Base-by-base conservation (phyloP, 2,329 filamentous ascomycete species). In the Trichoderma sp. region DNA sequence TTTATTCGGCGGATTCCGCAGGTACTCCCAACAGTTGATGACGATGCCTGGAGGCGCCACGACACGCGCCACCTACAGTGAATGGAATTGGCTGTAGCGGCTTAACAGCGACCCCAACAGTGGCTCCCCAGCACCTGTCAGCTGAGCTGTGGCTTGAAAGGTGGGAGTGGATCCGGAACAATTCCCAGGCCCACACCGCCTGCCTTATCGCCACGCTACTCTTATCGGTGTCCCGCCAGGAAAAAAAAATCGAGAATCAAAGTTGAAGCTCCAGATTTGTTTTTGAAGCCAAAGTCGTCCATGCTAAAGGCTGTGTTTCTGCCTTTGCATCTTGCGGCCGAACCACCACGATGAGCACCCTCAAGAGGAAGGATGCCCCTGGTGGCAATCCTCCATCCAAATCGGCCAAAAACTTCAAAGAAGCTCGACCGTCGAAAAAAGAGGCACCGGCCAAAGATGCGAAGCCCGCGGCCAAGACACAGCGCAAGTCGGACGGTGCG, bases 291-390 rank as follows among this genome's bases (percentile, higher is more conserved):
- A 47, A 65, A 63, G 66, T 69, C 66, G 66, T 69, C 39, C 28
- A 69, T 69, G 66, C 43, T 20, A 43, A 20, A 68, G 67, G 53
- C 71, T 65, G 36, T 55, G 26, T 53, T 53, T 57, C 69, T 39
- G 50, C 50, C 66, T 71, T 59, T 58, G 34, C 66, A 70, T 72
- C 69, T 71, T 71, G 59, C 68, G 71, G 74, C 75, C 76, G 76
- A 73, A 75, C 73, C 76, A 76, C 78, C 74, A 84, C 63, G 70
- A 89, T 89, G 87, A 86, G 85, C 78, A 83, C 85, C 68, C 82
- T 88, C 73, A 89, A 89, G 78, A 83, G 87, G 77, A 89, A 89
- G 81, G 86, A 87, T 79, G 86, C 85, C 77, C 87, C 87, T 26
- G 85, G 83, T 53, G 85, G 82, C 76, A 80, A 85, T 77, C 82